Percentiles rank a stretch among this genome's conserved stretches.
Evolutionary conservation across 805 yeast species (phyloP).

Genomic region (Lipomyces anomalus): DNA sequence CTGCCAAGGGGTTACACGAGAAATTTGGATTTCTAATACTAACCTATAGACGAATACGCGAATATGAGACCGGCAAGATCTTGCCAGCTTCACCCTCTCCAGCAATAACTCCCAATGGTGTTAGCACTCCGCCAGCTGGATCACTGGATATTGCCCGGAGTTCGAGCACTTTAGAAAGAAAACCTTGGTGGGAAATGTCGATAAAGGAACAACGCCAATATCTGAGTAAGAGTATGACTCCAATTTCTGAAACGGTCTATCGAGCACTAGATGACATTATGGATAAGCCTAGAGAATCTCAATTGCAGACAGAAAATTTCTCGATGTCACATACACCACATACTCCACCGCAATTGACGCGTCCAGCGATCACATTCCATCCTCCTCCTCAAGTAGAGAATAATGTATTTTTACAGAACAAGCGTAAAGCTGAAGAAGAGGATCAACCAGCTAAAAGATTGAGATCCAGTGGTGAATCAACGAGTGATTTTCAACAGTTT

Average conservation of each 20-base stretch:
- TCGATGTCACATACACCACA: too few relatives aligned
- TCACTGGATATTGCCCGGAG: too few relatives aligned
- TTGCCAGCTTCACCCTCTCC: too few relatives aligned
- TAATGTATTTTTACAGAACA: too few relatives aligned
- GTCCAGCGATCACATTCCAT: background rate
- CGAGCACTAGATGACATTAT: conserved; percentile 2
- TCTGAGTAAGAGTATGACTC: conserved; percentile 14
- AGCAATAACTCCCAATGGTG: too few relatives aligned
- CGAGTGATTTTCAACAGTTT: conserved; percentile 4
- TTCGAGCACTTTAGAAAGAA: too few relatives aligned
- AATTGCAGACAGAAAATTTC: too few relatives aligned
- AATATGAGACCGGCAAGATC: conserved; percentile 9
- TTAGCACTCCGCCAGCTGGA: too few relatives aligned
- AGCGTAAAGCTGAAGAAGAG: too few relatives aligned
- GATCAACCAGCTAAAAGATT: background rate
- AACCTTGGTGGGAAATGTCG: conserved; percentile 16
- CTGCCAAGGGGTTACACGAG: conserved; percentile 15
- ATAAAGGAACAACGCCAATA: conserved; percentile 13
- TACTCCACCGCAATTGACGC: background rate
- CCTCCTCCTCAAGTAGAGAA: too few relatives aligned
- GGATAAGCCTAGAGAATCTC: background rate
- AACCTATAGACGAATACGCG: conserved; percentile 15
- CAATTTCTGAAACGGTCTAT: conserved; percentile 13
- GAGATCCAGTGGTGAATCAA: too few relatives aligned
- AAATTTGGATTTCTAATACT: conserved; percentile 16